A percentile compares a stretch with the other conserved stretches of the same genome.
Conservation (phyloP, 495 filamentous ascomycete genomes). For the Aspergillus nidulans region DNA sequence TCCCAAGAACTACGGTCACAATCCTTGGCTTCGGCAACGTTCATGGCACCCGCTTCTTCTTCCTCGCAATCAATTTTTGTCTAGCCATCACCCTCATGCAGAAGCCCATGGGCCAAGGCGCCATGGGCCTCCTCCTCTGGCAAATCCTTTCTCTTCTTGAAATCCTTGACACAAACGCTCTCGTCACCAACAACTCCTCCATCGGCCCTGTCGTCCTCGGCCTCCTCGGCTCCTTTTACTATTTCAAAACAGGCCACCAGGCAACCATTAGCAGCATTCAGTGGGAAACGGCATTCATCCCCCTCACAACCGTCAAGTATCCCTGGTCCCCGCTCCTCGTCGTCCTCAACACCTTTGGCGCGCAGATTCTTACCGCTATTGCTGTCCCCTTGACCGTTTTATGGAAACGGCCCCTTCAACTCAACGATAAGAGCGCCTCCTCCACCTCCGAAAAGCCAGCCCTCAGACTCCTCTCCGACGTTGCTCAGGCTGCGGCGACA, state of each 20-base stretch:
- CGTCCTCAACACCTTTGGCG: conserved; percentile 79
- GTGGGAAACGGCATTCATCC: conserved; percentile 96
- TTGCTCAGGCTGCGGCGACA: conserved; percentile 63
- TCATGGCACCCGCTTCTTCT: conserved; percentile 84
- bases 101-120: conserved; percentile 90
- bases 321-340: conserved; percentile 85
- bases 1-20: conserved; percentile 55
- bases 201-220: conserved; percentile 83
- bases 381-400: conserved; percentile 77
- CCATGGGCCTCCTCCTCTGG: conserved; percentile 72
- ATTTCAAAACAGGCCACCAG: conserved; percentile 98
- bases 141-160: conserved; percentile 86
- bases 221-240: conserved; percentile 84
- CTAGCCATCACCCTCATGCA: conserved; percentile 74
- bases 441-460: conserved; percentile 35
- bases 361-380: conserved; percentile 75
- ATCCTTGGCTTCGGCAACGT: conserved; percentile 90
- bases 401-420: conserved; percentile 68
- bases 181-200: conserved; percentile 56
- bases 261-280: conserved; percentile 84
- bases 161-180: conserved; percentile 73
- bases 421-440: conserved; percentile 19
- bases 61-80: conserved; percentile 73
- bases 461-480: conserved; percentile 54
- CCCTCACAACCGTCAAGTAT: conserved; percentile 75